A percentile compares a stretch with the other conserved stretches of the same genome.
Evolutionary conservation across 306 rosid species (phyloP).

Genomic region (Cucumis melo): DNA sequence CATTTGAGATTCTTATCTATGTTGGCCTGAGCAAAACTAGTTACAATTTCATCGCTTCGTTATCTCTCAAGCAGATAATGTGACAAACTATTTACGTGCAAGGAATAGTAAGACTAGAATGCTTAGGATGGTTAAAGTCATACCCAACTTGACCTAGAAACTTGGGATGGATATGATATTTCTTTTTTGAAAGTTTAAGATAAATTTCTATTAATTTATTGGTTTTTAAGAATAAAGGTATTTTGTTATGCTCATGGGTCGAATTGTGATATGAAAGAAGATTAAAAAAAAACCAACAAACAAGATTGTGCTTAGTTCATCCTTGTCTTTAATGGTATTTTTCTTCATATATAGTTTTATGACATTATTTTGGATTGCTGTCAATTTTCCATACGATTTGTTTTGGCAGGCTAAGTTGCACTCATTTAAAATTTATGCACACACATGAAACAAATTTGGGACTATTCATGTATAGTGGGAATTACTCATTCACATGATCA

Average conservation of each 20-base stretch:
- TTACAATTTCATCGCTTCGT: neutral
- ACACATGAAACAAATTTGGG: neutral
- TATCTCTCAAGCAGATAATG: neutral
- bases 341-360: neutral
- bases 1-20: neutral
- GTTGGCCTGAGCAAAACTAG: neutral
- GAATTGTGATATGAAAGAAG: neutral
- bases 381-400: neutral
- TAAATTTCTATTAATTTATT: neutral
- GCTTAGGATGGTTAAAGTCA: neutral
- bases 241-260: neutral
- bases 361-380: neutral
- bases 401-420: neutral
- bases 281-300: neutral
- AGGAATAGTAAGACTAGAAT: neutral
- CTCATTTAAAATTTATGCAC: neutral
- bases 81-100: neutral
- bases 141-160: neutral
- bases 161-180: neutral
- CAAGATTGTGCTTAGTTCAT: neutral
- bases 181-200: neutral
- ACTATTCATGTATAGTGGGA: neutral
- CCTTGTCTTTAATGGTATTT: neutral
- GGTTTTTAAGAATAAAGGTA: neutral
- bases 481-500: neutral